Percentiles rank a stretch among this genome's conserved stretches.
These are phyloP conservation scores for Colletotrichum karsti DNA, from an alignment of 2,329 filamentous ascomycete species.

Conservation along the genomic window DNA sequence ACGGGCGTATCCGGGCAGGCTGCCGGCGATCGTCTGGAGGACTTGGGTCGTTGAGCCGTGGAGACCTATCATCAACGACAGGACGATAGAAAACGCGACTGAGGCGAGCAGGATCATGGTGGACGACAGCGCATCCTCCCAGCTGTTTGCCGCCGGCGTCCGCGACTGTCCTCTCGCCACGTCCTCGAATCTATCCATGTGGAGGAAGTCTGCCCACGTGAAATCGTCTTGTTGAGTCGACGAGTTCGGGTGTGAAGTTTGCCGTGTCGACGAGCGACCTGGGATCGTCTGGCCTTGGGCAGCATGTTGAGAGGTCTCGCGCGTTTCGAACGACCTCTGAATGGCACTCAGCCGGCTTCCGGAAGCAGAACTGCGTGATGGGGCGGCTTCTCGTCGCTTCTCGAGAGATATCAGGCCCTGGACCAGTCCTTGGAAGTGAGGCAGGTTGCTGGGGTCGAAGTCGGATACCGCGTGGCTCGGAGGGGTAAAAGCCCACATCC, in stretches of 20 bases:
- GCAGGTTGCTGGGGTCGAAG: conserved; percentile 11
- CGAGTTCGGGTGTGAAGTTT: background rate
- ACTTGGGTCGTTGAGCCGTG: background rate
- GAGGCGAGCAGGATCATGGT: conserved; percentile 30
- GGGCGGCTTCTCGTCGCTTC: background rate
- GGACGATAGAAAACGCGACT: conserved; percentile 24
- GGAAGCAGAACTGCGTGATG: background rate
- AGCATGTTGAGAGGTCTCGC: background rate
- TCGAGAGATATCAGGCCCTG: conserved; percentile 32
- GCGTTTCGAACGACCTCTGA: conserved; percentile 12
- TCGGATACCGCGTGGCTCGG: background rate
- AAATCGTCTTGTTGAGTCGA: conserved; percentile 10
- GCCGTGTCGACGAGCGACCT: background rate
- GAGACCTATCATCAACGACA: conserved; percentile 24
- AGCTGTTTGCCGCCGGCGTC: background rate
- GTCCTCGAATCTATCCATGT: conserved; percentile 25
- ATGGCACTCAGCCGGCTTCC: conserved; percentile 22
- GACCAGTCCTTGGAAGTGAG: conserved; percentile 33
- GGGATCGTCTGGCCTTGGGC: conserved; percentile 9
- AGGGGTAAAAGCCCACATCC: conserved; percentile 32
- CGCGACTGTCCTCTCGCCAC: background rate
- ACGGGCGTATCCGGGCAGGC: background rate
- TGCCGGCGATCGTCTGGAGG: background rate
- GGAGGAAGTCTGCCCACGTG: conserved; percentile 6
- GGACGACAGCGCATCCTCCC: conserved; percentile 25